Evolutionary conservation across 148 eudicot species (phyloP).

Genomic region (Drosera capensis): DNA sequence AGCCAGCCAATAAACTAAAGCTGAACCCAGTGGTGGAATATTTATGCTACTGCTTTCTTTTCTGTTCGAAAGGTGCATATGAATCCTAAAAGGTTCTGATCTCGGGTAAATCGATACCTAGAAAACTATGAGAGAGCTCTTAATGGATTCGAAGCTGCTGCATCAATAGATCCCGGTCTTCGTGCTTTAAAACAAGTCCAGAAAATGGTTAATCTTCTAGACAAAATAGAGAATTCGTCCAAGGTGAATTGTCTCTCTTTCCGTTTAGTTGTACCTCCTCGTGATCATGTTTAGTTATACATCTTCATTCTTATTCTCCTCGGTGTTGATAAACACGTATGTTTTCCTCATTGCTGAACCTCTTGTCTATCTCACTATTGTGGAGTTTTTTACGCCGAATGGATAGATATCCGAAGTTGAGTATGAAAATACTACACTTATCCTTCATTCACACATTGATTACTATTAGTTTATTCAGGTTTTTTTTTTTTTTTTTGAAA

Average conservation of each 20-base stretch:
- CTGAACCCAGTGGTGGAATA: neutral
- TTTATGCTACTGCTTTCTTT: neutral
- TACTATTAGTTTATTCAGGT: too few relatives aligned
- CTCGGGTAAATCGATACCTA: conserved; percentile 71
- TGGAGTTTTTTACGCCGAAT: too few relatives aligned
- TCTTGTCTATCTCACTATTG: too few relatives aligned
- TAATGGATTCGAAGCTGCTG: conserved; percentile 89
- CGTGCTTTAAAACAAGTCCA: conserved; percentile 58
- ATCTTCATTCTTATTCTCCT: too few relatives aligned
- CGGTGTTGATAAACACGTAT: too few relatives aligned
- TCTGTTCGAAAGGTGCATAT: neutral
- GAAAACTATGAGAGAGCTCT: conserved; percentile 95
- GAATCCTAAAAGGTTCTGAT: neutral
- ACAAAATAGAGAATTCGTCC: conserved; percentile 45
- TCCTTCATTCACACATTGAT: too few relatives aligned
- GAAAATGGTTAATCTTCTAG: conserved; percentile 62
- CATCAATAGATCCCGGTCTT: conserved; percentile 76
- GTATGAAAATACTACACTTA: too few relatives aligned
- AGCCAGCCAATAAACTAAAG: neutral
- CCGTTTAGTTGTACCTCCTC: too few relatives aligned
- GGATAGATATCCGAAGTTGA: too few relatives aligned
- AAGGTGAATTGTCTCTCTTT: conserved; percentile 55
- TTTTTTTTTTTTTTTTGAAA: conserved; percentile 4
- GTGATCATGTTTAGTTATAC: too few relatives aligned
- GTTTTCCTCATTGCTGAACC: too few relatives aligned